Evolutionary conservation across 345 rosid species (phyloP).

Genomic region (Eucalyptus guilfoylei): DNA sequence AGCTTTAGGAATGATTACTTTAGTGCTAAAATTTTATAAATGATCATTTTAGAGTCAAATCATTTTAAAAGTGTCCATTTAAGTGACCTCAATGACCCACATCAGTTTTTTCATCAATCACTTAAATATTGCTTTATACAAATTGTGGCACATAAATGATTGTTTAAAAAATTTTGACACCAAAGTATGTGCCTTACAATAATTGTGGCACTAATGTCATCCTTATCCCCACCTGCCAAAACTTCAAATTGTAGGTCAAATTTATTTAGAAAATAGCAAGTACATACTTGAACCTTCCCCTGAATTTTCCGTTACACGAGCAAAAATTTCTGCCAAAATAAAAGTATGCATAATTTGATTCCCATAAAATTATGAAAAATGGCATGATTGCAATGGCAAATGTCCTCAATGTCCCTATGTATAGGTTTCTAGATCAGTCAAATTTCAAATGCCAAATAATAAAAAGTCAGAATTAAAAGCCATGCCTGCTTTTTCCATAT

Average conservation of each 20-base stretch:
- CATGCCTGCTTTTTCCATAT: neutral
- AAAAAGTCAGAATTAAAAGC: neutral
- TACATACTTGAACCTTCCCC: neutral
- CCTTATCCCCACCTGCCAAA: neutral
- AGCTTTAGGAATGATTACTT: neutral
- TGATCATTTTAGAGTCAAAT: neutral
- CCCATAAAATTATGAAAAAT: neutral
- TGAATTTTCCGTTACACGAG: neutral
- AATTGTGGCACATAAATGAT: neutral
- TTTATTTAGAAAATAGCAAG: neutral
- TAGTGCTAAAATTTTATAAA: neutral
- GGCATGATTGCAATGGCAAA: neutral
- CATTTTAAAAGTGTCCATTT: neutral
- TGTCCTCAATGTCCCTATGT: neutral
- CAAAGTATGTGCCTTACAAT: neutral
- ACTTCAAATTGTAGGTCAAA: neutral
- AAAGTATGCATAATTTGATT: neutral
- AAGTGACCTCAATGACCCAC: fast-evolving
- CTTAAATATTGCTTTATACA: neutral
- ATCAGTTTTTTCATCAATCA: no score
- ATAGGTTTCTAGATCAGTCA: neutral
- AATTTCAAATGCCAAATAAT: neutral
- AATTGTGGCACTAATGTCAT: neutral
- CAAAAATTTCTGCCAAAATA: fast-evolving
- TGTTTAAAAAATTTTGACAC: neutral